Conservation (phyloP, 352 stramenopile genomes). For the Peronospora tabacina region DNA sequence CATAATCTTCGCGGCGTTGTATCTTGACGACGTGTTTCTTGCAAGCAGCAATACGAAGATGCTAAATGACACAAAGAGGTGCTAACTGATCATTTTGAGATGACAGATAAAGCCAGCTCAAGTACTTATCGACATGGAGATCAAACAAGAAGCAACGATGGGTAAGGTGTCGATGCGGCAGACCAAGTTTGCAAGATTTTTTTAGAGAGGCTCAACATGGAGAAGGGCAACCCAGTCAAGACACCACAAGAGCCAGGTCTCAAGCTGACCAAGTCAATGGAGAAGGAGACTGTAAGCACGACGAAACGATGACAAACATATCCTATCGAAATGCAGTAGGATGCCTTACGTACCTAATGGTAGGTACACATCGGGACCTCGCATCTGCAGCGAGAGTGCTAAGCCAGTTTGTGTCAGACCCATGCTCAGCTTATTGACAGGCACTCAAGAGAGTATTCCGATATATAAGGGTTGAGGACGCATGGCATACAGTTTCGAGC, state of each 20-base stretch:
- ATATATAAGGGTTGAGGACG: too few relatives aligned
- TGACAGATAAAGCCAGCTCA: not conserved
- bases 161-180: not conserved
- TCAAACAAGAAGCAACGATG: not conserved
- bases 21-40: constrained; percentile 9
- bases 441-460: too few relatives aligned
- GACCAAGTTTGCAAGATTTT: not conserved
- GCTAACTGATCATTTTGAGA: constrained; percentile 1
- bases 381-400: too few relatives aligned
- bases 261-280: not conserved
- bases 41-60: constrained; percentile 5
- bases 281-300: too few relatives aligned
- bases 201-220: not conserved
- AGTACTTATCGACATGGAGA: not conserved
- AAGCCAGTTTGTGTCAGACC: too few relatives aligned
- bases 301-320: not conserved
- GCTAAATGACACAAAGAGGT: too few relatives aligned
- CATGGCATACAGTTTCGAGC: too few relatives aligned
- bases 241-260: not conserved
- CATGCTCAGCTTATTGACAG: too few relatives aligned
- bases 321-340: not conserved
- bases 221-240: not conserved
- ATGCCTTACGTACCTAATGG: too few relatives aligned
- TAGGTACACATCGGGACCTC: too few relatives aligned
- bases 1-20: constrained; percentile 2